Percentiles rank a stretch among this genome's conserved stretches.
Evolutionary conservation across 2,329 filamentous ascomycete genomes (phyloP).

Genomic region (Apiospora arundinis): DNA sequence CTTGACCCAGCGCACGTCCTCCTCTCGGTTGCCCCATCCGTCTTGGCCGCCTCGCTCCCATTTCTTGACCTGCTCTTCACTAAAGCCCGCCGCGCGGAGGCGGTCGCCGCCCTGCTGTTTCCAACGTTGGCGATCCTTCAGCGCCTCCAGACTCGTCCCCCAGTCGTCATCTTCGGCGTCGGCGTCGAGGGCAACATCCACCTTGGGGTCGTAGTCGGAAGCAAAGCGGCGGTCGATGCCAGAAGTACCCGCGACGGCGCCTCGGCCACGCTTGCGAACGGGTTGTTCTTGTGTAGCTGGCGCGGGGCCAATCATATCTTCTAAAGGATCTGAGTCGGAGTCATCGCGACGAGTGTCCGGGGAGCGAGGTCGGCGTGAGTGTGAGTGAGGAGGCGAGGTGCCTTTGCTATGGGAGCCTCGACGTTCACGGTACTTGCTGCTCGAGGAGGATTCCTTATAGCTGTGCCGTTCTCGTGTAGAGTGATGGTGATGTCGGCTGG

Average conservation of each 20-base stretch:
- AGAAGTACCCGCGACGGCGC: constrained; percentile 64
- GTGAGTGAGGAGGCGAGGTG: background rate
- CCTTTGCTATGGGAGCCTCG: constrained; percentile 5
- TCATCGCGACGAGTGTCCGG: constrained; percentile 28
- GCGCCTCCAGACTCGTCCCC: constrained; percentile 79
- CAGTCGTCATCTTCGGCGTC: constrained; percentile 68
- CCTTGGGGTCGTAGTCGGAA: constrained; percentile 62
- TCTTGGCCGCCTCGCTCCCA: constrained; percentile 71
- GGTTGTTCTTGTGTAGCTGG: constrained; percentile 52
- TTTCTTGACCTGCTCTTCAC: constrained; percentile 73
- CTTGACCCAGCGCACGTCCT: constrained; percentile 76
- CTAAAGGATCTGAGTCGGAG: constrained; percentile 73
- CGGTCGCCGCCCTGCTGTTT: constrained; percentile 77
- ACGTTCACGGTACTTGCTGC: constrained; percentile 22
- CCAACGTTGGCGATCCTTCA: constrained; percentile 81
- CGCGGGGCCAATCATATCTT: constrained; percentile 78
- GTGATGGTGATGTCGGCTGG: constrained; percentile 29
- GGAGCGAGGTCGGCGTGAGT: constrained; percentile 28
- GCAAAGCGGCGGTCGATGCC: constrained; percentile 85
- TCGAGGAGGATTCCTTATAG: constrained; percentile 22
- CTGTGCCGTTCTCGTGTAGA: constrained; percentile 21
- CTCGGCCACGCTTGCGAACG: constrained; percentile 71
- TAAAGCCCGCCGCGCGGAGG: constrained; percentile 79
- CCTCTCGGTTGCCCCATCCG: constrained; percentile 48
- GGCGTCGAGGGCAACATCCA: constrained; percentile 61